Conservation (phyloP, 805 yeast species). For the Tetrapisispora pingtungensis region DNA sequence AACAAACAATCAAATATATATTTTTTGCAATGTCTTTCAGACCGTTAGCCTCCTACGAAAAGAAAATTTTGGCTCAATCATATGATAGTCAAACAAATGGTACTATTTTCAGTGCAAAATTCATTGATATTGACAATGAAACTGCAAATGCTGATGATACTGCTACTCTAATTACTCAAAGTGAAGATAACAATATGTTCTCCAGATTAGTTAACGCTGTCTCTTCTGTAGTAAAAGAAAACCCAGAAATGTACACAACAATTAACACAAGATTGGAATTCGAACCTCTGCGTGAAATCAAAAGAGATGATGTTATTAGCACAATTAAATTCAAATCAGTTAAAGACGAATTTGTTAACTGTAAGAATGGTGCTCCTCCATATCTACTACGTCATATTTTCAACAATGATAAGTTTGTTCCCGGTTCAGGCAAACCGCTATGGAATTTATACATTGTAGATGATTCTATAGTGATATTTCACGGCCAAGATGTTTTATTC, state of each 20-base stretch:
- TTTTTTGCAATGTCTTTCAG: conserved; percentile 15
- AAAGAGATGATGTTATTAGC: conserved; percentile 16
- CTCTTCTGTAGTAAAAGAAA: conserved; percentile 12
- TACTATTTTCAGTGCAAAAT: conserved; percentile 19
- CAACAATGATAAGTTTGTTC: conserved; percentile 16
- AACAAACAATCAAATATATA: background rate
- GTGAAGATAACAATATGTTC: conserved; percentile 12
- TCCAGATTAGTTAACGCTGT: conserved; percentile 15
- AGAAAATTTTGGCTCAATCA: conserved; percentile 16
- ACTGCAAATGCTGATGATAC: conserved; percentile 10
- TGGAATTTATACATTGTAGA: conserved; percentile 24
- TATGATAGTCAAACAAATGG: conserved; percentile 20
- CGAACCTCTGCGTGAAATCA: conserved; percentile 14
- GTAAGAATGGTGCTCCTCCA: conserved; percentile 27
- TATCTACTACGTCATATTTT: conserved; percentile 23
- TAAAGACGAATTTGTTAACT: conserved; percentile 23
- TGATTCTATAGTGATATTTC: conserved; percentile 20
- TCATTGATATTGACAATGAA: conserved; percentile 5
- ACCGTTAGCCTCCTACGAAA: conserved; percentile 20
- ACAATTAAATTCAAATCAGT: conserved; percentile 16
- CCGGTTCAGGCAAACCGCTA: conserved; percentile 16
- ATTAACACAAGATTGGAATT: conserved; percentile 18
- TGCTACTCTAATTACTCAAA: conserved; percentile 16
- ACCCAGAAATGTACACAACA: conserved; percentile 18
- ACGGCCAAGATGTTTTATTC: conserved; percentile 25